Percentiles rank a stretch among this genome's conserved stretches.
Evolutionary conservation across 2,329 filamentous ascomycete genomes (phyloP).

Genomic region (Colletotrichum falcatum): DNA sequence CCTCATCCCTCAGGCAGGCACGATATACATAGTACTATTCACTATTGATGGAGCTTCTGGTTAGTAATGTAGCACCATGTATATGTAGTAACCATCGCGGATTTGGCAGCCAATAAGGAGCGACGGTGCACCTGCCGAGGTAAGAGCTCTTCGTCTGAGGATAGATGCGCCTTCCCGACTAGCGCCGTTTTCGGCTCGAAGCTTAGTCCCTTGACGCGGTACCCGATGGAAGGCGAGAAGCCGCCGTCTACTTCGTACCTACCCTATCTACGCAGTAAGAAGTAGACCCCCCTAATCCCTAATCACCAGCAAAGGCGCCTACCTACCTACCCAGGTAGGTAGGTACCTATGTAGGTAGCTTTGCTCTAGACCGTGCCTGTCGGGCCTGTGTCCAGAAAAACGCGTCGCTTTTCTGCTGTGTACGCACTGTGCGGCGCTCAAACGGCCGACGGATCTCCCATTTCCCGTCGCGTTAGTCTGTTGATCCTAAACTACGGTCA

Average conservation of each 20-base stretch:
- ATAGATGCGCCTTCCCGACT: conserved; percentile 3
- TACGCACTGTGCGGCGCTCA: conserved; percentile 12
- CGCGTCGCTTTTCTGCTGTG: neutral
- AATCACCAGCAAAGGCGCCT: no score
- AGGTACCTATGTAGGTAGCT: neutral
- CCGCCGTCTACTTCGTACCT: neutral
- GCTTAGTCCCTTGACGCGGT: conserved; percentile 37
- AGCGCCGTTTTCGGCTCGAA: conserved; percentile 39
- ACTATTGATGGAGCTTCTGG: no score
- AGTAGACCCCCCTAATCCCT: no score
- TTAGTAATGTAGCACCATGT: no score
- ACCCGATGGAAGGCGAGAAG: conserved; percentile 29
- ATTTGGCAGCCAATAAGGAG: conserved; percentile 1
- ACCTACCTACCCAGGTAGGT: no score
- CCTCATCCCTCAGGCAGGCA: no score
- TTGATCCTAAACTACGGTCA: no score
- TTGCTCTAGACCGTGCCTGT: conserved; percentile 13
- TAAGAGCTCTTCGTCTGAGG: conserved; percentile 13
- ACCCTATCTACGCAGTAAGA: no score
- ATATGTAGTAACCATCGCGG: neutral
- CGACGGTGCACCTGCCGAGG: no score
- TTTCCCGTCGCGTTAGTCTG: conserved; percentile 27
- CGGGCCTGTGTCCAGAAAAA: conserved; percentile 1
- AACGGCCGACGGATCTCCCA: conserved; percentile 22
- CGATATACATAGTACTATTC: neutral